Base-by-base conservation (phyloP, 306 rosid species). In the Pachyrhizus erosus region DNA sequence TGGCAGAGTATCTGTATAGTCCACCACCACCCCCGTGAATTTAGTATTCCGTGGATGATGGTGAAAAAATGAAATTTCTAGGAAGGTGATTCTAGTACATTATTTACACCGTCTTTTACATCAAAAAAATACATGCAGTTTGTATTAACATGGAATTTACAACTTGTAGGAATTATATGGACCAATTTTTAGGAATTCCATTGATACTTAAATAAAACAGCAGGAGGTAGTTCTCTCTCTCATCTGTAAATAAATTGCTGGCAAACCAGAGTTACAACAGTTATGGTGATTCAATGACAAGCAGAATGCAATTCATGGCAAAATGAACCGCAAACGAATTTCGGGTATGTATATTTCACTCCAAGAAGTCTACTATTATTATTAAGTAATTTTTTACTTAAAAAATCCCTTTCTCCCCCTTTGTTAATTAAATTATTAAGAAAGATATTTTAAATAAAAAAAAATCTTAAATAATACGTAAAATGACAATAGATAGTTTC, bases 1-100 rank as follows among this genome's bases (percentile, higher is more conserved):
- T 66, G 5, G 77, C 80, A 34, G 79, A 29, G 66, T 27, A 69
- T 43, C 64, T 49, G 57, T 7, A 71, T 43, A 70, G 64, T 75
- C 77, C 79, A 71, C 64, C 82, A 67, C 76, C 68, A 31, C 34
- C 81, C 73, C 67, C 54, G 80, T 80, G 81, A 66, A 73, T 45
- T 79, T 51, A 74, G 87, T 55, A 57, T 74, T 15, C 40, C 12
- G 23, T 43, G 57, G 66, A 33, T 72, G 76, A 26, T 18, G 62
- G 80, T 54, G 76, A 52, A 75, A 62, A 76, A 52, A 13, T 67
- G 64, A 78, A 71, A 43, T 83, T 82, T 67, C 68, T 31, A 11
- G 62, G 52, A 54, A 49, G 39, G 34, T 37, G 37, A 74, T 74
- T 61, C 18, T 17, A 27, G 2, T 73, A 21, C 39, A 15, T 17